Evolutionary conservation across 768 basidiomycete species (phyloP).

Genomic region (Suillus ampliporus): DNA sequence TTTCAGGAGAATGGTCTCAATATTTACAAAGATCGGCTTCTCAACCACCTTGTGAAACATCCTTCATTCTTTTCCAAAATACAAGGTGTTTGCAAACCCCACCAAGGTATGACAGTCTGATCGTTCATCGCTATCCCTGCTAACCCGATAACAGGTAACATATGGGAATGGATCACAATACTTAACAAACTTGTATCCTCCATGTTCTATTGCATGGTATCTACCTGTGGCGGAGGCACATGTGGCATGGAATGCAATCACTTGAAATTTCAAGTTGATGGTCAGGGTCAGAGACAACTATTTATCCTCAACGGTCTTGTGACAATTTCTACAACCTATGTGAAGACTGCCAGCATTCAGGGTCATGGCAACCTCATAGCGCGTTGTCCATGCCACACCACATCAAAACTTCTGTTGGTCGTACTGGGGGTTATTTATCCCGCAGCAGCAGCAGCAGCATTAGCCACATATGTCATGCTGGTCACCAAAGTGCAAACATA

Average conservation of each 20-base stretch:
- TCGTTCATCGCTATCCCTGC: not conserved
- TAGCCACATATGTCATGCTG: not conserved
- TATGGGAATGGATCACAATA: conserved; percentile 14
- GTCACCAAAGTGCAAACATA: not conserved
- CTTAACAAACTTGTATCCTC: conserved; percentile 13
- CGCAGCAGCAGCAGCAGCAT: not conserved
- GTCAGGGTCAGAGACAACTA: conserved; percentile 4
- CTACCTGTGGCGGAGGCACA: conserved; percentile 23
- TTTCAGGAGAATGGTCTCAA: not conserved
- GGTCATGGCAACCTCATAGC: conserved; percentile 17
- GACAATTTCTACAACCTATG: conserved; percentile 17
- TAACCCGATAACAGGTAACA: not conserved
- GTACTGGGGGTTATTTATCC: not conserved
- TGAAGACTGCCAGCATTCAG: conserved; percentile 18
- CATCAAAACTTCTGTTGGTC: conserved; percentile 14
- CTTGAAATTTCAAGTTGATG: conserved; percentile 15
- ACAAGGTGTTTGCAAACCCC: not conserved
- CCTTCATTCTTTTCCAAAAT: not conserved
- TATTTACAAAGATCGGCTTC: not conserved
- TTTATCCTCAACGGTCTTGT: conserved; percentile 25
- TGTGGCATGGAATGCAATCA: conserved; percentile 23
- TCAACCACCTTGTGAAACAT: not conserved
- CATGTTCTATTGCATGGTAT: conserved; percentile 17
- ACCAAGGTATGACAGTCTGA: not conserved
- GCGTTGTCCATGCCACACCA: conserved; percentile 11